These are phyloP conservation scores for Bryoglossum gracile DNA, from an alignment of 495 filamentous ascomycete genomes.

Conservation along the genomic window DNA sequence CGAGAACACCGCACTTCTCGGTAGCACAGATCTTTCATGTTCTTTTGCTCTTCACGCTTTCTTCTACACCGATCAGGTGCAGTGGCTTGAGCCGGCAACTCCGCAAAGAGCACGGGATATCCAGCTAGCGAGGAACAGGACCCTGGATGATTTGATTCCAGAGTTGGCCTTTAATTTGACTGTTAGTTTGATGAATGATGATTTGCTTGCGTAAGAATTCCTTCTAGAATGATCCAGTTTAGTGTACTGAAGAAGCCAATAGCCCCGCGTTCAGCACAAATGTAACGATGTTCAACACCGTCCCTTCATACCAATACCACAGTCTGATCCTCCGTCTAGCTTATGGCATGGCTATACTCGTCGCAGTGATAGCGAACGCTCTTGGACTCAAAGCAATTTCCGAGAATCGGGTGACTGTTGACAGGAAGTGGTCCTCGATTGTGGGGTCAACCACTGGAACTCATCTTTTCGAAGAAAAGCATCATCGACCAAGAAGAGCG, in stretches of 20 bases:
- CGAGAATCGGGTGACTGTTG: too few relatives aligned
- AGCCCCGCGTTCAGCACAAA: too few relatives aligned
- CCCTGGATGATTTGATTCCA: neutral
- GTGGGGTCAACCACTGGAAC: too few relatives aligned
- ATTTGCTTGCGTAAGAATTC: neutral
- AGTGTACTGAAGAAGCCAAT: neutral
- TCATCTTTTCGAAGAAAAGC: too few relatives aligned
- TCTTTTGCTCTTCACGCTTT: too few relatives aligned
- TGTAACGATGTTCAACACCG: neutral
- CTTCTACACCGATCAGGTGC: neutral
- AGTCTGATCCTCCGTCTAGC: neutral
- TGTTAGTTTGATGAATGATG: neutral
- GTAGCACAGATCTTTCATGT: neutral
- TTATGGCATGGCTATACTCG: neutral
- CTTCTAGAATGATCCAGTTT: neutral
- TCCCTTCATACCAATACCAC: neutral
- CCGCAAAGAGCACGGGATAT: neutral
- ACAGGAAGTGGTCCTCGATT: too few relatives aligned
- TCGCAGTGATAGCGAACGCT: neutral
- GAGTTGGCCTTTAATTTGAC: neutral
- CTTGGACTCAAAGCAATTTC: too few relatives aligned
- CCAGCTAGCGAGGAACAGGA: neutral
- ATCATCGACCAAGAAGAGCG: too few relatives aligned
- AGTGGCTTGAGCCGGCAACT: neutral
- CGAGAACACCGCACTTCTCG: neutral